Evolutionary conservation across 768 basidiomycete species (phyloP).

Genomic region (Calocybe indica): DNA sequence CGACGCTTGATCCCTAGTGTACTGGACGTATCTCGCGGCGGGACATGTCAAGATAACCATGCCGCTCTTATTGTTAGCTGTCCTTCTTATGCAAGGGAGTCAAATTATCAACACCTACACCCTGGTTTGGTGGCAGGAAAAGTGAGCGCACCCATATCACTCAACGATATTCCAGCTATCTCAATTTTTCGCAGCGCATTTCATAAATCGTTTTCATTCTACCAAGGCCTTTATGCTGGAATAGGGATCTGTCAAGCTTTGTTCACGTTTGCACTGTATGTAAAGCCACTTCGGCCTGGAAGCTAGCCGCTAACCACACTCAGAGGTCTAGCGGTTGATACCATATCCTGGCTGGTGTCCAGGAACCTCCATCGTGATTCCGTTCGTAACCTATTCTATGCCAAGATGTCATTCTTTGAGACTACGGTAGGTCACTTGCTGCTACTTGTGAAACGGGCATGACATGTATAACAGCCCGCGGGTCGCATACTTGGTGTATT

Average conservation of each 20-base stretch:
- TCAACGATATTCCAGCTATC: neutral
- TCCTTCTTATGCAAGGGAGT: constrained; percentile 54
- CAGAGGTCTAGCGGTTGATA: constrained; percentile 49
- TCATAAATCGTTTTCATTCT: constrained; percentile 46
- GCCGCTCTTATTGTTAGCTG: constrained; percentile 44
- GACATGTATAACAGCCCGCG: constrained; percentile 33
- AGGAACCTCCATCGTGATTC: constrained; percentile 56
- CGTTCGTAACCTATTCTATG: constrained; percentile 53
- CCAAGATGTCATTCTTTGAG: constrained; percentile 78
- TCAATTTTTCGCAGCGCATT: constrained; percentile 29
- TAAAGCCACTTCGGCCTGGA: neutral
- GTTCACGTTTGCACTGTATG: constrained; percentile 55
- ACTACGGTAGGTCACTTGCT: constrained; percentile 37
- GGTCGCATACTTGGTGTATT: constrained; percentile 59
- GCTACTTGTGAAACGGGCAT: neutral
- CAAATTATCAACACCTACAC: constrained; percentile 61
- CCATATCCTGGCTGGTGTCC: constrained; percentile 54
- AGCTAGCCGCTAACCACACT: neutral
- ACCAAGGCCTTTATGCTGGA: constrained; percentile 58
- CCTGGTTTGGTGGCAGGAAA: constrained; percentile 66
- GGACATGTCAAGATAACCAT: constrained; percentile 44
- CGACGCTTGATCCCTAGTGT: constrained; percentile 34
- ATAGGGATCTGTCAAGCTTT: constrained; percentile 50
- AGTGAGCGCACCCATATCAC: constrained; percentile 28
- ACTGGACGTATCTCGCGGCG: constrained; percentile 51